A percentile compares a stretch with the other conserved stretches of the same genome.
Evolutionary conservation across 2,329 filamentous ascomycete genomes (phyloP).

Genomic region (Macrophomina tecta): DNA sequence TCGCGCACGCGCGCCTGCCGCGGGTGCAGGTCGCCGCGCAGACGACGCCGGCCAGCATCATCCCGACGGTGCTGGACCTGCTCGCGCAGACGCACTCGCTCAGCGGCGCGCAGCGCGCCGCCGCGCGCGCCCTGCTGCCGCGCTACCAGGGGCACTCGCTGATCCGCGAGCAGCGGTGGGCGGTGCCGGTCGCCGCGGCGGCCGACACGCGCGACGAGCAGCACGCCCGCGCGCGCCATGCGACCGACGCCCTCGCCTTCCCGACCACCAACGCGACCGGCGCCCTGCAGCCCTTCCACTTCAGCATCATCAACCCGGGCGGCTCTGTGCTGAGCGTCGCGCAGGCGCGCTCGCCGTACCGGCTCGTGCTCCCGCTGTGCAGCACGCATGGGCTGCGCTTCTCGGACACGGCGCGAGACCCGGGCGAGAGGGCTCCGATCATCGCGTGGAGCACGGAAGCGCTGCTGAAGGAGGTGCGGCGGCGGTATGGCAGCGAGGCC

Average conservation of each 20-base stretch:
- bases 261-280: neutral
- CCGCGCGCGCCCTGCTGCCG: constrained; percentile 49
- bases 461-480: constrained; percentile 36
- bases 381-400: constrained; percentile 40
- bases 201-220: neutral
- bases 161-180: constrained; percentile 38
- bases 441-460: constrained; percentile 35
- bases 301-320: constrained; percentile 38
- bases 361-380: constrained; percentile 37
- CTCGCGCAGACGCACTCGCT: constrained; percentile 50
- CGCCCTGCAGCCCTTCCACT: constrained; percentile 39
- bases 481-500: constrained; percentile 41
- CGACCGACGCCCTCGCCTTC: neutral
- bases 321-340: constrained; percentile 35
- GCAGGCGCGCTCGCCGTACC: constrained; percentile 33
- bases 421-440: constrained; percentile 39
- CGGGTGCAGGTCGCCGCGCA: constrained; percentile 49
- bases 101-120: constrained; percentile 37
- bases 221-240: neutral
- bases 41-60: constrained; percentile 51
- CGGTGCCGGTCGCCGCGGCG: neutral
- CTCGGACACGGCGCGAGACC: constrained; percentile 39
- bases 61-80: constrained; percentile 55
- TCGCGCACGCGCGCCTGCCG: constrained; percentile 53
- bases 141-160: constrained; percentile 56